Conservation (phyloP, 1,284 basidiomycete genomes). For the Phylloboletellus chloephorus region DNA sequence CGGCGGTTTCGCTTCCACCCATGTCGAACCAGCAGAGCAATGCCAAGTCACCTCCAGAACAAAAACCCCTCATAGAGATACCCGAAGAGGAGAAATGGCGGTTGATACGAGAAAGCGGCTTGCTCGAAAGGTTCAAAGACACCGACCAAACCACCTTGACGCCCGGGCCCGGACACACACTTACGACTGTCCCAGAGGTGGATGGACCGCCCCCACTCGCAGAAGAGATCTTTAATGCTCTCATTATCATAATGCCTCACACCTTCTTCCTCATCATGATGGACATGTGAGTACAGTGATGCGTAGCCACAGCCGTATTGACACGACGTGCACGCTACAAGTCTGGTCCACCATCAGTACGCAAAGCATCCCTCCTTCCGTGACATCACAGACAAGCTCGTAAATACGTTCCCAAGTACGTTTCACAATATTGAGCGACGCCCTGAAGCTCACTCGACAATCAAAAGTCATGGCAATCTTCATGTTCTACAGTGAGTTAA, state of each 20-base stretch:
- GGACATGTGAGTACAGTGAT: slow-evolving; percentile 58
- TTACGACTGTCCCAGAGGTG: slow-evolving; percentile 19
- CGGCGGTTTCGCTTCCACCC: not conserved
- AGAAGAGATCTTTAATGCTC: slow-evolving; percentile 65
- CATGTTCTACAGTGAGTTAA: slow-evolving; percentile 68
- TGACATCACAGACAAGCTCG: slow-evolving; percentile 49
- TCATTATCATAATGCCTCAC: slow-evolving; percentile 62
- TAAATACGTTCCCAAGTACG: slow-evolving; percentile 65
- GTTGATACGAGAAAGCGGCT: slow-evolving; percentile 60
- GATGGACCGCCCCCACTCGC: slow-evolving; percentile 44
- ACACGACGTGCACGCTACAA: slow-evolving; percentile 26
- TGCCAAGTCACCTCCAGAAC: slow-evolving; percentile 16
- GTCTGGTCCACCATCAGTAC: slow-evolving; percentile 73
- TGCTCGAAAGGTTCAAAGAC: slow-evolving; percentile 44
- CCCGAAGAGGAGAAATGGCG: slow-evolving; percentile 74
- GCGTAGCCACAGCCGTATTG: slow-evolving; percentile 1
- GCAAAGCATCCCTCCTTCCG: slow-evolving; percentile 47
- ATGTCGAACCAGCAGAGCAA: slow-evolving; percentile 38
- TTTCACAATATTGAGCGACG: slow-evolving; percentile 12
- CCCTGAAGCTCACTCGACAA: slow-evolving; percentile 6
- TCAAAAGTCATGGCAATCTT: slow-evolving; percentile 60
- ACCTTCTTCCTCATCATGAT: slow-evolving; percentile 67
- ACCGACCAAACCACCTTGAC: slow-evolving; percentile 3
- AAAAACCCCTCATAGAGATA: slow-evolving; percentile 41
- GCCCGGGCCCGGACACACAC: not conserved